Evolutionary conservation across 768 basidiomycete genomes (phyloP).

Genomic region (Auricularia auricula-judae): DNA sequence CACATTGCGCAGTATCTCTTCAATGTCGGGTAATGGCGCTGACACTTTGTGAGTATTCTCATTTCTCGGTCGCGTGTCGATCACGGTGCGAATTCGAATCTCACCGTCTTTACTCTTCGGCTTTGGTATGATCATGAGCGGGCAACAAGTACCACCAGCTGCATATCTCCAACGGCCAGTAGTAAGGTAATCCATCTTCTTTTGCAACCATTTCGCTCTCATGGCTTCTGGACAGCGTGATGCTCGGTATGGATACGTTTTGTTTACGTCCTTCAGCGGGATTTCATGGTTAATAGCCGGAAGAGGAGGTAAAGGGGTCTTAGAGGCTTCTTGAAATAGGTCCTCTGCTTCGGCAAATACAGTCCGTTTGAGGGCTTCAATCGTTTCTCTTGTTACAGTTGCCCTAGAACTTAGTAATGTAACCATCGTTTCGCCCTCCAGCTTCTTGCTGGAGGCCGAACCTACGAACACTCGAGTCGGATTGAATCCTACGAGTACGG

Average conservation of each 20-base stretch:
- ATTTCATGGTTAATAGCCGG: slow-evolving; percentile 8
- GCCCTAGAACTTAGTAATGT: not conserved
- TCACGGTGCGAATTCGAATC: not conserved
- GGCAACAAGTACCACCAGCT: not conserved
- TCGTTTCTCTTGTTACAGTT: not conserved
- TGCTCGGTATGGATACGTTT: slow-evolving; percentile 5
- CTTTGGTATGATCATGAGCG: slow-evolving; percentile 3
- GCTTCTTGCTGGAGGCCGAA: too few species aligned
- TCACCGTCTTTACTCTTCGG: not conserved
- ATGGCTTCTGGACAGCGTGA: slow-evolving; percentile 7
- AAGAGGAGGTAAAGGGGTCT: slow-evolving; percentile 6
- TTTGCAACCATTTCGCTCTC: not conserved
- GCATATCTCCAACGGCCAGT: too few species aligned
- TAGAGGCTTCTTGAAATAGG: slow-evolving; percentile 4
- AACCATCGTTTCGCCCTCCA: not conserved
- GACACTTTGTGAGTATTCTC: slow-evolving; percentile 5
- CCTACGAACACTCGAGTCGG: too few species aligned
- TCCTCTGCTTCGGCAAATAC: slow-evolving; percentile 6
- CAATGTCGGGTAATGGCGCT: slow-evolving; percentile 4
- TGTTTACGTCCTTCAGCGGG: slow-evolving; percentile 8
- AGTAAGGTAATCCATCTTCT: too few species aligned
- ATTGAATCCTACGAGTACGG: too few species aligned
- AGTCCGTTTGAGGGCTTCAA: slow-evolving; percentile 3
- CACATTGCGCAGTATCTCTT: slow-evolving; percentile 2
- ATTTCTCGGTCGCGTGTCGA: slow-evolving; percentile 4